These are phyloP conservation scores for Prunella vulgaris DNA, from an alignment of 257 asterid genomes.

Conservation along the genomic window DNA sequence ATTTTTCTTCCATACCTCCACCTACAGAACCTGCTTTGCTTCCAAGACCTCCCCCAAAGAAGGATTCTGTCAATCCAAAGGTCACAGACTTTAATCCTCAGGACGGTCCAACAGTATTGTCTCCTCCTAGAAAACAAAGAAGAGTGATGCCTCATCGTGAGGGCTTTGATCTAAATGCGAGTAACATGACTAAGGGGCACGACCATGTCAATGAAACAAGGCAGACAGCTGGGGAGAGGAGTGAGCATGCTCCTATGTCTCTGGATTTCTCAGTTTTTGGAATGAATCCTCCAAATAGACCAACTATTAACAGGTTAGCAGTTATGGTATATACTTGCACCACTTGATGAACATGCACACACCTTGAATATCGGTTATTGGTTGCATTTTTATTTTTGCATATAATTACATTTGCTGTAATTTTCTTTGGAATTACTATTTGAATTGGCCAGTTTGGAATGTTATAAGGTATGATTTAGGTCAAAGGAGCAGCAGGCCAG, in stretches of 20 bases:
- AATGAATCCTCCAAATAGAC: slow-evolving; percentile 73
- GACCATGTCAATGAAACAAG: slow-evolving; percentile 56
- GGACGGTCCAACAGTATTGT: slow-evolving; percentile 78
- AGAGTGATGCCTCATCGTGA: slow-evolving; percentile 91
- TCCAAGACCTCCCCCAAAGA: slow-evolving; percentile 87
- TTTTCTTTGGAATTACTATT: not conserved
- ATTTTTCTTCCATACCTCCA: slow-evolving; percentile 78
- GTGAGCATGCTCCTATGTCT: slow-evolving; percentile 80
- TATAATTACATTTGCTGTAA: not conserved
- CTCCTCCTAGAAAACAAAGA: slow-evolving; percentile 96
- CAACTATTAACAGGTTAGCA: slow-evolving; percentile 85
- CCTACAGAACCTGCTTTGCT: slow-evolving; percentile 91
- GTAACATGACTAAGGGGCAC: slow-evolving; percentile 39
- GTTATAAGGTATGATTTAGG: not conserved
- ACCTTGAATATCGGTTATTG: slow-evolving; percentile 14
- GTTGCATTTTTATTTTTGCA: not conserved
- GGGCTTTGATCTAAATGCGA: slow-evolving; percentile 58
- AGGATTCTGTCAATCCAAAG: slow-evolving; percentile 51
- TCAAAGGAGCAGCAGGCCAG: not conserved
- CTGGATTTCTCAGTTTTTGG: slow-evolving; percentile 89
- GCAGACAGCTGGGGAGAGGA: slow-evolving; percentile 62
- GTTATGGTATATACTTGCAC: not conserved
- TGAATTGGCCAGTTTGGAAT: not conserved
- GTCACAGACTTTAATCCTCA: slow-evolving; percentile 53
- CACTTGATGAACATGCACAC: slow-evolving; percentile 12